Base-by-base conservation (phyloP, 2,329 filamentous ascomycete species). In the Mycosphaerella sp. region DNA sequence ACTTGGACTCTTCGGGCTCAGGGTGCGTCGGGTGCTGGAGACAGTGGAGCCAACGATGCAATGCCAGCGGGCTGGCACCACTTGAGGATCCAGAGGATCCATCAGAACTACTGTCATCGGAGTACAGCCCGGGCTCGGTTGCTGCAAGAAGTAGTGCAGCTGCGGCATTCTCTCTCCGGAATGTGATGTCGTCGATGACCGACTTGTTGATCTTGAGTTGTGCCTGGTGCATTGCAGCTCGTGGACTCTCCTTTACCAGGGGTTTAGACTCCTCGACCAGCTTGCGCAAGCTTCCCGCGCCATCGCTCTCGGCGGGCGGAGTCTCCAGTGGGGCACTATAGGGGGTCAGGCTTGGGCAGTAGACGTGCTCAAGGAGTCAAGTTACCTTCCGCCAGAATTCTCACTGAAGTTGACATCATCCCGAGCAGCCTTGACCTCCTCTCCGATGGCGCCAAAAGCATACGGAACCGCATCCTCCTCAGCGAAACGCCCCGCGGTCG, bases 371-470 rank as follows among this genome's bases (percentile, higher is more conserved):
- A 13, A 27, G 18, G 39, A 17, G 39, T 12, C 10, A 14, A 50
- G 41, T 40, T 16, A 44, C 48, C 48, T 41, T 10, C 41, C 48
- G 34, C 43, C 48, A 34, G 10, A 44, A 12, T 44, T 34, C 10
- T 44, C 41, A n/a, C 44, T 41, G 13, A 37, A 44, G n/a, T 18
- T 32, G 13, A 30, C 18, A 21, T 40, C 41, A 6, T 17, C 12
- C 1, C 32, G 41, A 9, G 41, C 36, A 17, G 41, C 48, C 27
- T 34, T 39, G 13, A 50, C 10, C 18, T 50, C 48, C 6, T 44
- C 34, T n/a, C 48, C 48, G n/a, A 50, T 50, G 14, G 48, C 41
- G 25, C 48, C 48, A 17, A 50, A 50, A 17, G n/a, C 13, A 37
- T 7, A 32, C 7, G 12, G 17, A 14, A 27, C 6, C 10, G 13